These are phyloP conservation scores for Carnegiea gigantea DNA, from an alignment of 179 eudicot species.

Conservation along the genomic window DNA sequence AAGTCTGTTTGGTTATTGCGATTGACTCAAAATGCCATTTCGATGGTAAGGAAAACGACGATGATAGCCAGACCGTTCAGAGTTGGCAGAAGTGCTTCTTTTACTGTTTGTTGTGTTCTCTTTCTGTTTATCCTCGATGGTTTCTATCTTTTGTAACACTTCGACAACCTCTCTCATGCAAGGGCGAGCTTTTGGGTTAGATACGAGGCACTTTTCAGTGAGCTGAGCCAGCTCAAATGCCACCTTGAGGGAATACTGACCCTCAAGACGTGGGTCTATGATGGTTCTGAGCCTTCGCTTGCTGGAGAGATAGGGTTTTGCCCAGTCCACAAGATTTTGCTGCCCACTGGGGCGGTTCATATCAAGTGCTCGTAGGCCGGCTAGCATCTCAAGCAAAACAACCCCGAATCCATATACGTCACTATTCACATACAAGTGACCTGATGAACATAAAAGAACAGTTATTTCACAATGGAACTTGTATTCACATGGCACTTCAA, in stretches of 20 bases:
- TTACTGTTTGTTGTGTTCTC: slow-evolving; percentile 12
- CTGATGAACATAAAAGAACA: slow-evolving; percentile 18
- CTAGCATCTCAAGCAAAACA: slow-evolving; percentile 45
- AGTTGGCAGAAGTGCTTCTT: neutral
- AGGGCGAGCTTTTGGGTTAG: slow-evolving; percentile 36
- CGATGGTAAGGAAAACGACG: slow-evolving; percentile 17
- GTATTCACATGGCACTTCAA: neutral
- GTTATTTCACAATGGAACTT: neutral
- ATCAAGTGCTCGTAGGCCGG: slow-evolving; percentile 45
- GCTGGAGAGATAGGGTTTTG: slow-evolving; percentile 32
- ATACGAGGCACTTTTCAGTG: slow-evolving; percentile 23
- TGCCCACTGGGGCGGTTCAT: slow-evolving; percentile 41
- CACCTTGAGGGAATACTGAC: slow-evolving; percentile 36
- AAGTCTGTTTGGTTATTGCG: neutral
- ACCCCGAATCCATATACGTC: slow-evolving; percentile 52
- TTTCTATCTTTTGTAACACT: slow-evolving; percentile 27
- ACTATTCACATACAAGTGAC: slow-evolving; percentile 49
- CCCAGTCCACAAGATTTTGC: slow-evolving; percentile 38
- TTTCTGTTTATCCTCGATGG: slow-evolving; percentile 20
- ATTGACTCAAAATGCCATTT: slow-evolving; percentile 6
- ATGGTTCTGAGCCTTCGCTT: slow-evolving; percentile 34
- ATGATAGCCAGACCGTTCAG: neutral
- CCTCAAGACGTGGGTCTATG: slow-evolving; percentile 36
- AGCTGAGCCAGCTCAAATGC: slow-evolving; percentile 38
- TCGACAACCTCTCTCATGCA: slow-evolving; percentile 37